Evolutionary conservation across 2,329 filamentous ascomycete species (phyloP).

Genomic region (Thyridium curvatum): DNA sequence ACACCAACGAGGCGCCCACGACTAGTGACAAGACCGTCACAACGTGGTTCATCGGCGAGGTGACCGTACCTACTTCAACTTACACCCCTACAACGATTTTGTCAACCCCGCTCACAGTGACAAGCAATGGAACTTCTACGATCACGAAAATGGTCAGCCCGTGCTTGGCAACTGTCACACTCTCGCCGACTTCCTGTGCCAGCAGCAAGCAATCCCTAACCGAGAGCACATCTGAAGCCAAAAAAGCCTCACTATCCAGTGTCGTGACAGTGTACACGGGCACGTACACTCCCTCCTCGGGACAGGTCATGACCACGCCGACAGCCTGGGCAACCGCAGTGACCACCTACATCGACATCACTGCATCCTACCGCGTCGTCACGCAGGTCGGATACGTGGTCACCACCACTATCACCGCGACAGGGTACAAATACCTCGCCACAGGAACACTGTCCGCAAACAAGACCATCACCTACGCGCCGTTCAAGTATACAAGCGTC

Average conservation of each 20-base stretch:
- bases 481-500: slow-evolving; percentile 1
- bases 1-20: slow-evolving; percentile 3
- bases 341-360: slow-evolving; percentile 2
- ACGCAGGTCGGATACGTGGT: slow-evolving; percentile 4
- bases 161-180: slow-evolving; percentile 4
- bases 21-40: slow-evolving; percentile 6
- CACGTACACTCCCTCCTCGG: slow-evolving; percentile 5
- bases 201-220: background rate
- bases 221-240: background rate
- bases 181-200: slow-evolving; percentile 3
- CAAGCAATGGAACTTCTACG: slow-evolving; percentile 3
- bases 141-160: slow-evolving; percentile 1
- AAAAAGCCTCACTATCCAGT: too few relatives aligned
- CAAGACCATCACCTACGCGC: background rate
- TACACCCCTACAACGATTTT: background rate
- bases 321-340: slow-evolving; percentile 5
- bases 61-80: background rate
- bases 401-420: slow-evolving; percentile 4
- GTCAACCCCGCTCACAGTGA: slow-evolving; percentile 1
- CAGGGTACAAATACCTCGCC: slow-evolving; percentile 2
- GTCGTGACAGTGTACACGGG: slow-evolving; percentile 5
- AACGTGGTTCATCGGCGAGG: slow-evolving; percentile 2
- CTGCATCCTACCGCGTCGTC: slow-evolving; percentile 4
- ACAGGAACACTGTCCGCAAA: background rate
- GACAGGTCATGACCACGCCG: slow-evolving; percentile 3